Conservation (phyloP, 208 protist species). For the Naegleria gruberi region DNA sequence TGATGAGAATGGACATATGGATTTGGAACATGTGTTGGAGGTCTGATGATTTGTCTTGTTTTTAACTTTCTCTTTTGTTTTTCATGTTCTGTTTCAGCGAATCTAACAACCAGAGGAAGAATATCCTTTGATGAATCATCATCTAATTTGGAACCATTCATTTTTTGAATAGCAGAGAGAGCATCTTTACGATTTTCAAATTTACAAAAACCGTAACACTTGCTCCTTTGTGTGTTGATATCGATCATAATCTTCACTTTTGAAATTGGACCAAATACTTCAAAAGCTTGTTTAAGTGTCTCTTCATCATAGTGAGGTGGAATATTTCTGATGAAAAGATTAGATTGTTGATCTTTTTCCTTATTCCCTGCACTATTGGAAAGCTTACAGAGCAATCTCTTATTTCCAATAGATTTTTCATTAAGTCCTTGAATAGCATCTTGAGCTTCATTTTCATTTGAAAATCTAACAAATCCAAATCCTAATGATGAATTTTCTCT, state of each 20-base stretch:
- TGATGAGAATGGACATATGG: neutral
- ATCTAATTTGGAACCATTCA: neutral
- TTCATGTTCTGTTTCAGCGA: neutral
- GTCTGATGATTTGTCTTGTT: neutral
- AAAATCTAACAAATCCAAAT: slow-evolving; percentile 40
- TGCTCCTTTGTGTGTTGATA: neutral
- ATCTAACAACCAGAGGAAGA: neutral
- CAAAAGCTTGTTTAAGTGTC: neutral
- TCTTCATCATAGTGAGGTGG: neutral
- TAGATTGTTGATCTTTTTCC: neutral
- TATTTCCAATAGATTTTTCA: slow-evolving; percentile 8
- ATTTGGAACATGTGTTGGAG: too few species aligned
- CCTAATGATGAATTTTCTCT: neutral
- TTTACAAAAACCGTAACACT: neutral
- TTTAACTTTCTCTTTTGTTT: neutral
- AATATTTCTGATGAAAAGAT: slow-evolving; percentile 9
- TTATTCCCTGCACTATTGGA: neutral
- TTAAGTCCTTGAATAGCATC: slow-evolving; percentile 20
- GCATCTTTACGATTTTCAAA: neutral
- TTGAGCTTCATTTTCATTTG: slow-evolving; percentile 18
- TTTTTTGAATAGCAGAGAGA: neutral
- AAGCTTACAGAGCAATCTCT: neutral
- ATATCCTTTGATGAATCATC: neutral
- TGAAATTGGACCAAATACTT: neutral
- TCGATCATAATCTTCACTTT: neutral